These are phyloP conservation scores for Plasmodium fragile DNA, from an alignment of 169 alveolate genomes.

Conservation along the genomic window DNA sequence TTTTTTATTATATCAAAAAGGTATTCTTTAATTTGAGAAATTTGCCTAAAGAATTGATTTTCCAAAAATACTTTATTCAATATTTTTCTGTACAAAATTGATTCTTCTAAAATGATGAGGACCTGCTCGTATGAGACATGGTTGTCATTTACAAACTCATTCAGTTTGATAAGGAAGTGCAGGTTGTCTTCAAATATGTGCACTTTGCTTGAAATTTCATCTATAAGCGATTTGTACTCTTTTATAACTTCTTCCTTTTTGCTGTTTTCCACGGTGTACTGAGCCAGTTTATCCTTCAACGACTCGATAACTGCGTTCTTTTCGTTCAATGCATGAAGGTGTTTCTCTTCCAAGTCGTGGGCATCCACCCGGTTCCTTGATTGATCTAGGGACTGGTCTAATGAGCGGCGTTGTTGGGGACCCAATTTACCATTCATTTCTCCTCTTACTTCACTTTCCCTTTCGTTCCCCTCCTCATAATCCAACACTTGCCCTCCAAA, in stretches of 20 bases:
- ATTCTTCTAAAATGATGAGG: slow-evolving; percentile 9
- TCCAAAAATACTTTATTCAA: slow-evolving; percentile 19
- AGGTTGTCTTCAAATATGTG: slow-evolving; percentile 63
- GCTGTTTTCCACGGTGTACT: slow-evolving; percentile 24
- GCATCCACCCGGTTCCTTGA: not conserved
- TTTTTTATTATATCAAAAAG: slow-evolving; percentile 35
- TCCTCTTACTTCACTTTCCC: not conserved
- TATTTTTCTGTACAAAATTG: slow-evolving; percentile 38
- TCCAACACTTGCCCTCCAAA: not conserved
- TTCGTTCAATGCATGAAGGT: slow-evolving; percentile 8
- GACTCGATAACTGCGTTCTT: slow-evolving; percentile 31
- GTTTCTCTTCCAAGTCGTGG: not conserved
- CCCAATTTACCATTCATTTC: not conserved
- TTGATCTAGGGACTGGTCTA: not conserved
- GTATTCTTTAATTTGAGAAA: slow-evolving; percentile 40
- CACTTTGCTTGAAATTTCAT: slow-evolving; percentile 29
- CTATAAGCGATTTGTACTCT: slow-evolving; percentile 25
- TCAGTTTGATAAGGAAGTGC: slow-evolving; percentile 30
- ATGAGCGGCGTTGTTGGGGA: not conserved
- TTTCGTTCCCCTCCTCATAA: not conserved
- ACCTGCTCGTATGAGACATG: slow-evolving; percentile 34
- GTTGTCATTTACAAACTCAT: slow-evolving; percentile 40
- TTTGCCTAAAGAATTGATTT: slow-evolving; percentile 46
- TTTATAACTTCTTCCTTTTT: slow-evolving; percentile 45
- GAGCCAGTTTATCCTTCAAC: slow-evolving; percentile 10